A percentile compares a stretch with the other conserved stretches of the same genome.
Conservation (phyloP, 805 yeast species). For the Candida parachauliodes region DNA sequence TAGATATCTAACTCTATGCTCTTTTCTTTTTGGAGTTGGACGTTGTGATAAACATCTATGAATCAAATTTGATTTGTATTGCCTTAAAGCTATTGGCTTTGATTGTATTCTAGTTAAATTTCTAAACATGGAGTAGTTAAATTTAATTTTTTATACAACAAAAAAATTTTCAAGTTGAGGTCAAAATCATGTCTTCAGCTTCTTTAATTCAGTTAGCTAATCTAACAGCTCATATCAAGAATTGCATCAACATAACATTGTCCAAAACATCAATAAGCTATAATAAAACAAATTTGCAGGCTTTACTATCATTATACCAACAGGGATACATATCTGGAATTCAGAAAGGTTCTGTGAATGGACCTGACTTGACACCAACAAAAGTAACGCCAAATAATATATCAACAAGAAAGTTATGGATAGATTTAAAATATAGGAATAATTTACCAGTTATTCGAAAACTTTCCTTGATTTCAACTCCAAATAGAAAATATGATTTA, state of each 20-base stretch:
- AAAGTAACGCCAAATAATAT: conserved; percentile 86
- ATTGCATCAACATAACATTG: conserved; percentile 72
- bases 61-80: no score
- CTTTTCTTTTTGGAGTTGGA: conserved; percentile 11
- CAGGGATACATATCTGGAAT: conserved; percentile 86
- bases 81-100: background rate
- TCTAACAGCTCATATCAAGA: conserved; percentile 84
- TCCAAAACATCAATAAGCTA: conserved; percentile 80
- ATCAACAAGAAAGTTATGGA: conserved; percentile 83
- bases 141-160: no score
- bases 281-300: conserved; percentile 75
- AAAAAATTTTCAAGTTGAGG: conserved; percentile 4
- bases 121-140: background rate
- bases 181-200: conserved; percentile 57
- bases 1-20: conserved; percentile 35
- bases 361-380: conserved; percentile 76
- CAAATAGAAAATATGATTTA: conserved; percentile 72
- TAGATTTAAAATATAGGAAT: conserved; percentile 84
- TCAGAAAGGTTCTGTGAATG: conserved; percentile 77
- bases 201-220: conserved; percentile 82
- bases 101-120: background rate
- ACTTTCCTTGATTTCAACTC: conserved; percentile 75
- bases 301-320: conserved; percentile 79
- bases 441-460: conserved; percentile 71
- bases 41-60: background rate